Evolutionary conservation across 2,329 filamentous ascomycete genomes (phyloP), one percentile per base, ranked within the genome.

Genomic region (Nemania serpens): DNA sequence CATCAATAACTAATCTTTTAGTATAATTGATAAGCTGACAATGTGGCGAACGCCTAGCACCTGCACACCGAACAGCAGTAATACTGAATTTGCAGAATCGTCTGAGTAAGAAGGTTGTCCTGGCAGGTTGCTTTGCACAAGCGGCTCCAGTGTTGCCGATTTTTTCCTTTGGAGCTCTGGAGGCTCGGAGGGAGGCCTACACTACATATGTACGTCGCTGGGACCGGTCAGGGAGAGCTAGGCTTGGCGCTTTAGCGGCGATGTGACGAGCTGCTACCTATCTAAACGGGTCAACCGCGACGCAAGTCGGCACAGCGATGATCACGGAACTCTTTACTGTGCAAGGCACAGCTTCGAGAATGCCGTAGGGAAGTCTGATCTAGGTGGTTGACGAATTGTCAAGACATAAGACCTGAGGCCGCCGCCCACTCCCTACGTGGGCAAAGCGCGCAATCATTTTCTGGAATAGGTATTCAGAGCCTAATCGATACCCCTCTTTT

Each of bases 1-100:
- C n/a, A n/a, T n/a, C n/a, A n/a, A n/a, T n/a, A n/a, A n/a, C n/a
- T n/a, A n/a, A n/a, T 6, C 18, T 17, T 42, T 6, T n/a, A n/a
- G n/a, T 7, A 42, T 18, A 12, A 60, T 52, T 42, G 42, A 53
- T 64, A 56, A 61, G 59, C 54, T 61, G 61, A 58, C 51, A 41
- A 42, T 37, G 34, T 41, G 13, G 10, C 42, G 20, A 51, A 45
- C 41, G 46, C 51, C 41, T 57, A 20, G 41, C 41, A 43, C 39
- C 20, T 43, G 17, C 7, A 29, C 4, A 29, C 25, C 7, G 25
- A 29, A 29, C 25, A 7, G 25, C 25, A 29, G 25, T 29, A 29
- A 18, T 11, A 22, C 17, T 43, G 41, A 10, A 43, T 42, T 37
- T 47, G 50, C 7, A 20, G 29, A 5, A 13, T 29, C 37, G 42